A percentile compares a stretch with the other conserved stretches of the same genome.
Conservation (phyloP, 176 grass and related monocot species). For the Raddia guianensis region DNA sequence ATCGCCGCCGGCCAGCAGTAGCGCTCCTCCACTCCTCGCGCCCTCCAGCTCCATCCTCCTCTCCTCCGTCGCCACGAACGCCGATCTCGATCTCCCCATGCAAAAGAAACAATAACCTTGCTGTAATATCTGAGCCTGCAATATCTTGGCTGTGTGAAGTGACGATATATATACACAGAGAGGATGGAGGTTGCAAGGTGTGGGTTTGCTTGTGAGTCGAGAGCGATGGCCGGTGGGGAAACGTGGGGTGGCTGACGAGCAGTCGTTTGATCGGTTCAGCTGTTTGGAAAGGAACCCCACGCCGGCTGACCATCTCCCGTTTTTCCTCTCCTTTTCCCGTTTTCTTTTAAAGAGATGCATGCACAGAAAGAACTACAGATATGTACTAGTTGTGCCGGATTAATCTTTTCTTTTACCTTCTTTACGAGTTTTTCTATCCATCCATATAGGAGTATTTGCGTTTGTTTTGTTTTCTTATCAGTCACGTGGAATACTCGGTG, state of each 20-base stretch:
- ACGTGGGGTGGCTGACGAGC: constrained; percentile 45
- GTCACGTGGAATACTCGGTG: too few relatives aligned
- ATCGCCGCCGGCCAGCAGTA: neutral
- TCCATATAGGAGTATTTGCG: too few relatives aligned
- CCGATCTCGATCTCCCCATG: constrained; percentile 37
- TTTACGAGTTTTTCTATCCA: too few relatives aligned
- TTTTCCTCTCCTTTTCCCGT: neutral
- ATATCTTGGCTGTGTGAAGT: too few relatives aligned
- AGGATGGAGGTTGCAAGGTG: constrained; percentile 4
- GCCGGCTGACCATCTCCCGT: constrained; percentile 1
- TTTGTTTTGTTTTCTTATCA: too few relatives aligned
- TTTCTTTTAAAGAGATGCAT: too few relatives aligned
- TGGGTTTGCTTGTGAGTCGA: constrained; percentile 30
- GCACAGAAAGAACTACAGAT: too few relatives aligned
- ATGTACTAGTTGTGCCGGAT: too few relatives aligned
- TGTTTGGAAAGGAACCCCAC: constrained; percentile 32
- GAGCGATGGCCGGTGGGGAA: constrained; percentile 43
- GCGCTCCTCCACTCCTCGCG: neutral
- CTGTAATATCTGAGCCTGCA: neutral
- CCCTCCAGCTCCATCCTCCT: neutral
- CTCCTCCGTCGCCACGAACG: constrained; percentile 39
- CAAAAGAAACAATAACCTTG: neutral
- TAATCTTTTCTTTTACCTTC: too few relatives aligned
- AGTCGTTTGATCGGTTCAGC: constrained; percentile 45
- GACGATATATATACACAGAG: constrained; percentile 13